A percentile compares a stretch with the other conserved stretches of the same genome.
Evolutionary conservation across 2,329 filamentous ascomycete species (phyloP).

Genomic region (Cytospora leucostoma): DNA sequence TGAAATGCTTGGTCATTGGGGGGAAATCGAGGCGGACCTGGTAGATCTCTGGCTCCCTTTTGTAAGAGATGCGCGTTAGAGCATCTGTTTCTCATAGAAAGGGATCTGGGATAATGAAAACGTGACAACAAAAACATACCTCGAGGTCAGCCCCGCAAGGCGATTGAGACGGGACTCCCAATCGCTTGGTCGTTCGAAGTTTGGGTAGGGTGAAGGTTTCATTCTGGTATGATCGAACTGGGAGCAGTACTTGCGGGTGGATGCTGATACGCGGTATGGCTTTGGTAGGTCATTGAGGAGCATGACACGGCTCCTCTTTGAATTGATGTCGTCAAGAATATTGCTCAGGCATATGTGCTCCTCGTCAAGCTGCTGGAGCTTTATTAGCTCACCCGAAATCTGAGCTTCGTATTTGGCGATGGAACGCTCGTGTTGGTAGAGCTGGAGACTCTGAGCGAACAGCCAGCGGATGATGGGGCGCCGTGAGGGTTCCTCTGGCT

Average conservation of each 20-base stretch:
- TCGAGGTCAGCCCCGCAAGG: not conserved
- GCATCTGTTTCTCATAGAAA: too few relatives aligned
- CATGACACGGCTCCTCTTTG: not conserved
- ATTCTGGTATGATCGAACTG: not conserved
- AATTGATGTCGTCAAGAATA: not conserved
- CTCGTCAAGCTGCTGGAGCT: not conserved
- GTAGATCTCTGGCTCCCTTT: too few relatives aligned
- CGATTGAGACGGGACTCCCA: not conserved
- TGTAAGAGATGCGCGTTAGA: too few relatives aligned
- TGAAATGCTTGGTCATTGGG: too few relatives aligned
- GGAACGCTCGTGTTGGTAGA: slow-evolving; percentile 10
- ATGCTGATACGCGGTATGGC: not conserved
- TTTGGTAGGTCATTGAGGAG: not conserved
- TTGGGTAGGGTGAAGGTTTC: not conserved
- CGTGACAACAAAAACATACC: not conserved
- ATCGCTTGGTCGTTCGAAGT: not conserved
- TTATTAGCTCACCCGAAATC: not conserved
- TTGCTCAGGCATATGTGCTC: not conserved
- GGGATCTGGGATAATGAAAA: too few relatives aligned
- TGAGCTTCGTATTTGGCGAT: slow-evolving; percentile 1
- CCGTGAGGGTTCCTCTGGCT: slow-evolving; percentile 4
- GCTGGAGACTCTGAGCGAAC: not conserved
- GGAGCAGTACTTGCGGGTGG: not conserved
- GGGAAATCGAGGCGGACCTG: too few relatives aligned
- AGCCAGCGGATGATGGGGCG: slow-evolving; percentile 8